Percentiles rank a stretch among this genome's conserved stretches.
Evolutionary conservation across 768 basidiomycete genomes (phyloP).

Genomic region (Tylopilus subfusipes): DNA sequence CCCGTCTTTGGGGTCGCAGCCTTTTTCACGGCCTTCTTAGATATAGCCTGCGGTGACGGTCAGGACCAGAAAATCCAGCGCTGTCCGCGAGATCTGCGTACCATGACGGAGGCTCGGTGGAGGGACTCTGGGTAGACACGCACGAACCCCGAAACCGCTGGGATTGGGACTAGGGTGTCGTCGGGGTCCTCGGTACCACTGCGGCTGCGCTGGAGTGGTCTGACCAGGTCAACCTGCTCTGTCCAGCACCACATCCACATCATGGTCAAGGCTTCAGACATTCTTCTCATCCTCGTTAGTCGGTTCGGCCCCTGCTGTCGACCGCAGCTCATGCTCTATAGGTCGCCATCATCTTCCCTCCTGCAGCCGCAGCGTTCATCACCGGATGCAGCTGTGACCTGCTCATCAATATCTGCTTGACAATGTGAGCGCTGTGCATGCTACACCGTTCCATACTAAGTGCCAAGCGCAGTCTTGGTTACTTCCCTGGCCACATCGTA

Average conservation of each 20-base stretch:
- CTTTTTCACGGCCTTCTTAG: conserved; percentile 91
- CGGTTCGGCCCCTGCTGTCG: not conserved
- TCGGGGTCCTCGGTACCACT: conserved; percentile 19
- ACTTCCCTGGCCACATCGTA: conserved; percentile 62
- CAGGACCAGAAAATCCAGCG: not conserved
- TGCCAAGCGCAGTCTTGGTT: conserved; percentile 55
- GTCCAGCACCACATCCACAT: not conserved
- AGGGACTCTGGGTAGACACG: not conserved
- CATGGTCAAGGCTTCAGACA: conserved; percentile 63
- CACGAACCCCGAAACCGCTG: conserved; percentile 14
- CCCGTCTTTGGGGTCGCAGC: conserved; percentile 59
- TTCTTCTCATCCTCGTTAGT: conserved; percentile 73
- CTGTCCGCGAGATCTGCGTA: conserved; percentile 3
- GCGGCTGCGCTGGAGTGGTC: conserved; percentile 12
- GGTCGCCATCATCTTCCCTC: conserved; percentile 80
- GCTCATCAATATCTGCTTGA: conserved; percentile 78
- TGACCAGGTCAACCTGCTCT: too few species aligned
- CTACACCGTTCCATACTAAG: conserved; percentile 1
- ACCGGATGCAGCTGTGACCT: conserved; percentile 85
- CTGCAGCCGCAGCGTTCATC: conserved; percentile 72
- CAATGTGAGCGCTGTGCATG: conserved; percentile 48
- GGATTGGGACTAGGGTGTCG: not conserved
- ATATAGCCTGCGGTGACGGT: conserved; percentile 56
- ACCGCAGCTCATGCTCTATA: conserved; percentile 22
- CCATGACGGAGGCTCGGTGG: conserved; percentile 20